These are phyloP conservation scores for Acer saccharum DNA, from an alignment of 345 rosid genomes.

Conservation along the genomic window DNA sequence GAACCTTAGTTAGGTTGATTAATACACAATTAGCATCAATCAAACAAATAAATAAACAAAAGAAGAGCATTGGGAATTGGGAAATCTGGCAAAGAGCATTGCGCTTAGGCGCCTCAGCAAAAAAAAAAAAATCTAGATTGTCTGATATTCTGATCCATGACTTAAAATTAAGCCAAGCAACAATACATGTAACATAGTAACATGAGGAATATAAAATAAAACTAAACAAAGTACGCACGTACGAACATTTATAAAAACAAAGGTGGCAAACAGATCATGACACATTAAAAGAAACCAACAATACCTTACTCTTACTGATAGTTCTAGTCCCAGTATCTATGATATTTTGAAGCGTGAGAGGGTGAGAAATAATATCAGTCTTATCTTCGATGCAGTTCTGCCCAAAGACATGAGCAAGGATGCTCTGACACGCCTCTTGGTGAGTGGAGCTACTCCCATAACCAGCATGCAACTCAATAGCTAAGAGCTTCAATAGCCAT, in stretches of 20 bases:
- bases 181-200: neutral
- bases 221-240: neutral
- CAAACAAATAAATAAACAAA: neutral
- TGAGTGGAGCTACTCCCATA: conserved; percentile 57
- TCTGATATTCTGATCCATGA: neutral
- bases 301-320: conserved; percentile 79
- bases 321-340: conserved; percentile 57
- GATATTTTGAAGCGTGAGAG: conserved; percentile 43
- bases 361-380: conserved; percentile 39
- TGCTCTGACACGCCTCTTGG: conserved; percentile 69
- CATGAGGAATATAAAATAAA: neutral
- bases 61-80: neutral
- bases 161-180: neutral
- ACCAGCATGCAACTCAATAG: conserved; percentile 80
- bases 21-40: neutral
- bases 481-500: conserved; percentile 92
- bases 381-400: conserved; percentile 45
- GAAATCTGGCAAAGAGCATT: neutral
- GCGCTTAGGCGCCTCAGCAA: neutral
- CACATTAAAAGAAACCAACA: conserved; percentile 10
- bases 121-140: neutral
- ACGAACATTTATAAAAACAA: neutral
- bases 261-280: neutral
- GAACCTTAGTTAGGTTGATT: neutral
- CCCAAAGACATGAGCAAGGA: conserved; percentile 86